Base-by-base conservation (phyloP, 108 stramenopile genomes). In the Conticribra weissflogii region DNA sequence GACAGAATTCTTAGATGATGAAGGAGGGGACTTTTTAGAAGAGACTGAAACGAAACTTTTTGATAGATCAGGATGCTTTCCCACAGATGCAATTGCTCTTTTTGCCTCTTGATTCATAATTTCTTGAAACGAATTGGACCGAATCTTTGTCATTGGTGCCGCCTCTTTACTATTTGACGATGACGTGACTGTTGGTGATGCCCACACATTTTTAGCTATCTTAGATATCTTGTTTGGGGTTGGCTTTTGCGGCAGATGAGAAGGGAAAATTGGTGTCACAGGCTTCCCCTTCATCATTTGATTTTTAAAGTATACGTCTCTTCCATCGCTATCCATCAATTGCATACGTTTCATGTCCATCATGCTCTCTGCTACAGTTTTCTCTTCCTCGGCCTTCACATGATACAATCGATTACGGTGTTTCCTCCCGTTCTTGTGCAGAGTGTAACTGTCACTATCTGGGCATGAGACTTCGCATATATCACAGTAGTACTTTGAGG, bases 381-480 rank as follows among this genome's bases (percentile, higher is more conserved):
- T 66, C 62, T 90, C 80, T 45, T 91, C 93, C 17, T 81, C 81
- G 28, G 86, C 85, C 17, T 66, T 79, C 22, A 50, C 63, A 49
- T 91, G 90, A n/a, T 59, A 60, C 30, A 84, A 69, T 33, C 87
- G 73, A 78, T 94, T 94, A 29, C 93, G 72, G 61, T 94, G 93
- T 61, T 90, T 94, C 55, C 89, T 76, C 45, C 93, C 93, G 54
- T 68, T 85, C 70, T 85, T 76, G 62, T 94, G 93, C 7, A 91
- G 65, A 9, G 79, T 79, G 57, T 76, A 85, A 66, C 81, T 87
- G 22, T 73, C 66, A 48, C 66, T 54, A 63, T 94, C 90, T 3
- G 86, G 85, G 63, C 93, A 94, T 17, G 65, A 81, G 0, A 90
- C 69, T 9, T 50, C 67, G 60, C 93, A 94, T 22, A 83, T 32